Evolutionary conservation across 2,329 filamentous ascomycete genomes (phyloP), one percentile per base, ranked within the genome.

Genomic region (Penicillium expansum): DNA sequence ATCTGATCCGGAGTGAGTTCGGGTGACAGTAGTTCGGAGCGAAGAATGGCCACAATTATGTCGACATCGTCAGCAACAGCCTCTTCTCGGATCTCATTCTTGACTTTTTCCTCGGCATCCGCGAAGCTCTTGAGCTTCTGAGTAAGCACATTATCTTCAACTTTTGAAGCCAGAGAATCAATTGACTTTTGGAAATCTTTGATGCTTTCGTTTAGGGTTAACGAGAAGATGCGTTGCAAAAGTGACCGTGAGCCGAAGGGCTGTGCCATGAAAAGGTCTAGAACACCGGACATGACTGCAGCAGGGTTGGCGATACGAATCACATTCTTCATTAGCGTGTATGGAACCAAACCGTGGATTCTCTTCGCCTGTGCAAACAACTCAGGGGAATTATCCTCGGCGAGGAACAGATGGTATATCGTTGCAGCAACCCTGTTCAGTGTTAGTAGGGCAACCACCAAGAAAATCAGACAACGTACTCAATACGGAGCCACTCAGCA

Each of bases 331-430:
- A 99, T 82, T 48, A 97, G 80, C 0, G 88, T 89, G 71, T 99
- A 99, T 0, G 94, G 94, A 43, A 99, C 89, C 55, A 97, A 83
- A 0, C 92, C 96, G 72, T 99, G 94, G 51, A 97, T 97, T 59
- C 90, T 86, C 77, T 93, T 96, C 5, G 90, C 87, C 74, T 99
- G 94, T 0, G 92, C 91, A 73, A 97, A 97, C 30, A 99, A 77
- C 70, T 99, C 94, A 0, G 94, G 92, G 0, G 93, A 97, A 74
- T 99, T 99, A 76, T 99, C 94, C 73, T 99, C 94, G 6, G 94
- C 94, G 43, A 99, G 82, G 81, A 99, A 99, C 33, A 99, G 81
- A 73, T 99, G 94, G 71, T 99, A 99, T 57, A 97, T 86, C 22
- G 94, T 97, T 39, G 94, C 94, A 24, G 94, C 94, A 48, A 99